Evolutionary conservation across 2,329 filamentous ascomycete species (phyloP), one percentile per base, ranked within the genome.

Genomic region (Samsoniella hepiali): DNA sequence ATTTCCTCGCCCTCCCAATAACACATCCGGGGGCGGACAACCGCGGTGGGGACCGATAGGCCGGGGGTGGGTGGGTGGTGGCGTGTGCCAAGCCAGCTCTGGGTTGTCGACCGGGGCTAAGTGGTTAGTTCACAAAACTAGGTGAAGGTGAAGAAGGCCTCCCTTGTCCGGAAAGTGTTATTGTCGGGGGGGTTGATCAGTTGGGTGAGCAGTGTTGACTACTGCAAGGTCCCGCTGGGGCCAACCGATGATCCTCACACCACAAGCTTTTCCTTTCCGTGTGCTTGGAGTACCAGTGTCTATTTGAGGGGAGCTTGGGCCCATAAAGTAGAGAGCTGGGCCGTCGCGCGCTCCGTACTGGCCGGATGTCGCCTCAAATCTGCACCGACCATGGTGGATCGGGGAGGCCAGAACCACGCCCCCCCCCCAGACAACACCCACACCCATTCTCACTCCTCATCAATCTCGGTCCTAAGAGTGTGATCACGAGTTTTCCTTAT

Each of bases 391-490:
- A 9, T 11, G 13, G 54, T 44, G 54, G 54, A 13, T 6, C 47
- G 15, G 10, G 11, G 8, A 53, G 5, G 8, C 22, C 13, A 17
- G 38, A 32, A 5, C 10, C 27, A 29, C 55, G 32, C 40, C 6
- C 55, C 22, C 22, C 22, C 22, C 55, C 40, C 55, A 6, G 22
- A 45, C 17, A 31, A 56, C 22, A 11, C 5, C 40, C 38, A 57
- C 55, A 36, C 55, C 38, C 38, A 51, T 38, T 57, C 13, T 36
- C 17, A 29, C 32, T 17, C 50, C 22, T 22, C 32, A 32, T 31
- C 50, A 54, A 54, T 36, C 50, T 54, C 50, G 50, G 50, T 44
- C 54, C 7, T 56, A 31, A 56, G n/a, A n/a, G n/a, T n/a, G n/a
- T n/a, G n/a, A n/a, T n/a, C n/a, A n/a, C n/a, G n/a, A n/a, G n/a